Evolutionary conservation across 768 basidiomycete species (phyloP).

Genomic region (Arthromyces matolae): DNA sequence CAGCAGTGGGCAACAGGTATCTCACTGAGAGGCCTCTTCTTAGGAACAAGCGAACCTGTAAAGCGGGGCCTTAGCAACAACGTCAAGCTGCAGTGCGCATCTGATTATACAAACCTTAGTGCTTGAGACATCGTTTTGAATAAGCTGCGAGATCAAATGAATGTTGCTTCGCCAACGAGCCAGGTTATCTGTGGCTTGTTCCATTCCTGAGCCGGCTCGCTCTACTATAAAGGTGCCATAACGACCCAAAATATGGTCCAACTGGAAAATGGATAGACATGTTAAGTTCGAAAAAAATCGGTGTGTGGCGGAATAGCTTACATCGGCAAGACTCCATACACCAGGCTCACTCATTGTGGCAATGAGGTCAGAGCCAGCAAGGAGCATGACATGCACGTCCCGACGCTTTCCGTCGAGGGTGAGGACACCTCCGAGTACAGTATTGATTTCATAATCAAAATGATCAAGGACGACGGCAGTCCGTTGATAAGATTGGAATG

Average conservation of each 20-base stretch:
- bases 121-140: constrained; percentile 95
- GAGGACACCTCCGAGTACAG: constrained; percentile 70
- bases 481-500: constrained; percentile 89
- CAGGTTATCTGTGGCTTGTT: constrained; percentile 71
- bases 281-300: constrained; percentile 9
- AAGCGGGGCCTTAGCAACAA: not conserved
- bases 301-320: constrained; percentile 47
- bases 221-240: constrained; percentile 96
- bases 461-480: constrained; percentile 98
- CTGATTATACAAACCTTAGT: constrained; percentile 59
- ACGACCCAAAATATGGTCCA: constrained; percentile 93
- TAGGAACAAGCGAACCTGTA: constrained; percentile 64
- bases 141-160: constrained; percentile 87
- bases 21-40: constrained; percentile 78
- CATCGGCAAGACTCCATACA: constrained; percentile 94
- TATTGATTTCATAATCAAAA: constrained; percentile 93
- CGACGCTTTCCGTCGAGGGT: constrained; percentile 73
- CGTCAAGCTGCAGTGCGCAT: not conserved
- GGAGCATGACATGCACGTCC: constrained; percentile 81
- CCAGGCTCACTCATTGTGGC: constrained; percentile 98
- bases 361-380: constrained; percentile 98
- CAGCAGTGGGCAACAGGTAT: constrained; percentile 86
- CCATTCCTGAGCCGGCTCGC: constrained; percentile 89
- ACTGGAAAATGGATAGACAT: constrained; percentile 38
- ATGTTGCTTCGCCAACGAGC: constrained; percentile 81